Evolutionary conservation across 2,329 filamentous ascomycete genomes (phyloP).

Genomic region (Monosporascus sp.): DNA sequence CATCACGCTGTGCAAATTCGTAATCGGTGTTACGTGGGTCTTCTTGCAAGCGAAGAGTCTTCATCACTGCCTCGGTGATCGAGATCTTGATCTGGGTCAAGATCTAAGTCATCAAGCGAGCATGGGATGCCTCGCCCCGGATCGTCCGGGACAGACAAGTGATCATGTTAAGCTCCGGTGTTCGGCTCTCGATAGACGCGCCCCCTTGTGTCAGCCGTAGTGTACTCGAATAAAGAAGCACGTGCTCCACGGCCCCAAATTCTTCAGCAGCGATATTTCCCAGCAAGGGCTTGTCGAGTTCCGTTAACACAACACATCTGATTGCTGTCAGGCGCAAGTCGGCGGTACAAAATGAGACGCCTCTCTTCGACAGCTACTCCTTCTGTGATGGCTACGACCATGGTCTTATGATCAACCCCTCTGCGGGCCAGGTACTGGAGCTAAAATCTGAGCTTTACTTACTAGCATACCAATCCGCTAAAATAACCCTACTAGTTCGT

Average conservation of each 20-base stretch:
- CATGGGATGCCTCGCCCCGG: constrained; percentile 38
- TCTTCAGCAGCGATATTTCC: constrained; percentile 14
- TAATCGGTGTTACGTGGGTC: constrained; percentile 18
- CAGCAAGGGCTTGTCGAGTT: constrained; percentile 22
- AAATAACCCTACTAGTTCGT: no score
- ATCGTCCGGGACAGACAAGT: constrained; percentile 39
- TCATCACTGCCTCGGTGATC: constrained; percentile 28
- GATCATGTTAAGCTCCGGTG: constrained; percentile 34
- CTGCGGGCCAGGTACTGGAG: no score
- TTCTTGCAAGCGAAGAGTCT: constrained; percentile 17
- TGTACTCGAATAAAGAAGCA: constrained; percentile 19
- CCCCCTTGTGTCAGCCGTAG: constrained; percentile 22
- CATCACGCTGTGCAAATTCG: constrained; percentile 20
- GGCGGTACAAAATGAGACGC: constrained; percentile 11
- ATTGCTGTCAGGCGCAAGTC: constrained; percentile 15
- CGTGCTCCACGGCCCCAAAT: constrained; percentile 19
- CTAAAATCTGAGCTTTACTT: no score
- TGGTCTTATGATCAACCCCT: no score
- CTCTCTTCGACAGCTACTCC: constrained; percentile 17
- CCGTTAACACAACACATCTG: constrained; percentile 20
- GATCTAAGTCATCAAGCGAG: constrained; percentile 39
- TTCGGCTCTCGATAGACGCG: constrained; percentile 16
- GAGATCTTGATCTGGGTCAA: constrained; percentile 32
- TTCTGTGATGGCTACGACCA: constrained; percentile 1
- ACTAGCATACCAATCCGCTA: no score